phyloP scores from a whole-genome alignment of 2,329 filamentous ascomycete genomes.

The Sclerotinia minor region DNA sequence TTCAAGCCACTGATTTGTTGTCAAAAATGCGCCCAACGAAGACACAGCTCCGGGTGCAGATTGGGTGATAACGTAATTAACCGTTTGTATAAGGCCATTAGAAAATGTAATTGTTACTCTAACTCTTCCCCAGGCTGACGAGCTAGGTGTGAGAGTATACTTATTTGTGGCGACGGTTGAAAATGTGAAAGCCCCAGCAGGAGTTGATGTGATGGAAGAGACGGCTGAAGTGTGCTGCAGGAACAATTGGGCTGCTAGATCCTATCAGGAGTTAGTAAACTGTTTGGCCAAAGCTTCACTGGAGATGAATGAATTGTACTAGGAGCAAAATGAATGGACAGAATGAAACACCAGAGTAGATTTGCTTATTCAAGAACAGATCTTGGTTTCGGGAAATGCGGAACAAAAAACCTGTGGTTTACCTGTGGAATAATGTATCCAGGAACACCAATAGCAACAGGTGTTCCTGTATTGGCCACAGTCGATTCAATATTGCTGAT shows the following conservation, averaged over 20 bases:
- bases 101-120: conserved; percentile 51
- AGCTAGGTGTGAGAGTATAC: conserved; percentile 49
- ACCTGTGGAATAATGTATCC: conserved; percentile 53
- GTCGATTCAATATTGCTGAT: conserved; percentile 51
- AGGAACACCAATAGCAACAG: conserved; percentile 54
- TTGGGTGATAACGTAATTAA: conserved; percentile 59
- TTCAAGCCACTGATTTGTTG: conserved; percentile 54
- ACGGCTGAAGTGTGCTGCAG: conserved; percentile 47
- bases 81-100: conserved; percentile 51
- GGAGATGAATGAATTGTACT: no score
- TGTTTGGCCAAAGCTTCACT: no score
- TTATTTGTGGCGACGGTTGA: conserved; percentile 37
- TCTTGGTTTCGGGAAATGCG: not conserved
- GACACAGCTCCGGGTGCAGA: conserved; percentile 46
- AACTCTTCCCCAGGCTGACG: conserved; percentile 51
- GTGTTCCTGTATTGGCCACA: conserved; percentile 47
- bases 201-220: conserved; percentile 45
- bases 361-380: no score
- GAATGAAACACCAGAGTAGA: not conserved
- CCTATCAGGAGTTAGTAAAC: conserved; percentile 31
- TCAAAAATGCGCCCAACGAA: conserved; percentile 55
- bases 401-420: not conserved
- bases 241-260: conserved; percentile 49
- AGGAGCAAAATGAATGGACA: not conserved
- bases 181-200: conserved; percentile 44